Evolutionary conservation across 371 early-diverging fungal species (phyloP).

Genomic region (Mortierella sp.): DNA sequence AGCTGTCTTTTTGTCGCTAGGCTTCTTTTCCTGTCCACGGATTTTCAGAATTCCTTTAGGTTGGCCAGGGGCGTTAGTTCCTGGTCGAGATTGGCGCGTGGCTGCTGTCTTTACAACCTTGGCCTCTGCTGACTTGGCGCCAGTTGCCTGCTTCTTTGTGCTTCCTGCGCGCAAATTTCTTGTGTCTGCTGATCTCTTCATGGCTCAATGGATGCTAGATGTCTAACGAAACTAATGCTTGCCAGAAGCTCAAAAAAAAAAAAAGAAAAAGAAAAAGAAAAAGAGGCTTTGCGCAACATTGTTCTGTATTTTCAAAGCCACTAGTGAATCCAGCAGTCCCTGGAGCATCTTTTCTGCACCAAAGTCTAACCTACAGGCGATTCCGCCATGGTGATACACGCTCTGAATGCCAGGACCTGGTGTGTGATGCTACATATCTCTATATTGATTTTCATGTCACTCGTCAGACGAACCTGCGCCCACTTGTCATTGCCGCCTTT

Average conservation of each 20-base stretch:
- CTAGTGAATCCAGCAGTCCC: too few relatives aligned
- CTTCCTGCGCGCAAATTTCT: neutral
- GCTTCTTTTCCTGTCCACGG: too few relatives aligned
- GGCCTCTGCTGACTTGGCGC: constrained; percentile 29
- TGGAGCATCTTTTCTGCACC: too few relatives aligned
- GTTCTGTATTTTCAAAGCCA: neutral
- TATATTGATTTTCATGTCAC: neutral
- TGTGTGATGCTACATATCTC: neutral
- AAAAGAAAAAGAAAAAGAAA: neutral
- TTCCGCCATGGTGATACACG: neutral
- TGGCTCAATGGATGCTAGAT: constrained; percentile 6
- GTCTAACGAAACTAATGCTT: neutral
- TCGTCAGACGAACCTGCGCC: too few relatives aligned
- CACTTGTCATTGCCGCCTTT: too few relatives aligned
- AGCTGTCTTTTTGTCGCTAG: neutral
- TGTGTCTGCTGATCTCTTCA: constrained; percentile 1
- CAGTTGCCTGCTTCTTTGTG: constrained; percentile 2
- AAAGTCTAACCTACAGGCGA: too few relatives aligned
- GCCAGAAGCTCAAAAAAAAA: constrained; percentile 6
- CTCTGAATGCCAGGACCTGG: neutral
- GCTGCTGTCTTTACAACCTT: constrained; percentile 13
- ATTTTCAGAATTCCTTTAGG: too few relatives aligned
- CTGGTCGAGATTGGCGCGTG: too few relatives aligned
- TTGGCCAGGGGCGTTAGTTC: too few relatives aligned
- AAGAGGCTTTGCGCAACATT: neutral